phyloP scores from a whole-genome alignment of 2,329 filamentous ascomycete species.

The Cytospora schulzeri region DNA sequence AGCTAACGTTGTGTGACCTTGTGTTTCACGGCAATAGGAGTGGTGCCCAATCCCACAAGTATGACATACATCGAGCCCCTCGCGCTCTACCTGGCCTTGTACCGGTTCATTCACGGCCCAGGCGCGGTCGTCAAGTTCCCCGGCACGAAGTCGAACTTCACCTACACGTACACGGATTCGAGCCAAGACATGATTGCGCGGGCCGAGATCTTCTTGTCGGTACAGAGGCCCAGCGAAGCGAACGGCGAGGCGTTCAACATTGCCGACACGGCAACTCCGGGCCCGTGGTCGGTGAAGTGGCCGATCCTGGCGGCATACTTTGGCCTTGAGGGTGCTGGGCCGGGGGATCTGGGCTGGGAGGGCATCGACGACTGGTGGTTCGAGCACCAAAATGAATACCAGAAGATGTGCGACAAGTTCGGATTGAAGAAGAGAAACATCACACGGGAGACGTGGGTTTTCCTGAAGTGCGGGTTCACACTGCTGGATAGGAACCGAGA shows the following conservation, averaged over 20 bases:
- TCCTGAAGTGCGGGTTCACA: background rate
- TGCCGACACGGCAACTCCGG: background rate
- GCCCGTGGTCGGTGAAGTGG: background rate
- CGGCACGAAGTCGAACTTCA: background rate
- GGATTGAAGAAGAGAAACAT: background rate
- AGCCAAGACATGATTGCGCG: background rate
- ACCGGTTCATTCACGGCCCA: background rate
- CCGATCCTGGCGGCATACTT: background rate
- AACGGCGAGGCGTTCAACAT: background rate
- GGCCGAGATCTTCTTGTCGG: slow-evolving; percentile 3
- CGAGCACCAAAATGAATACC: background rate
- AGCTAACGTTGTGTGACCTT: background rate
- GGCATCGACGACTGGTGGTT: background rate
- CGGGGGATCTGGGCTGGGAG: background rate
- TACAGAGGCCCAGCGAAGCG: background rate
- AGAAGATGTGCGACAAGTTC: background rate
- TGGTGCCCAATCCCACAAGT: background rate
- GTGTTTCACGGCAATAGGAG: background rate
- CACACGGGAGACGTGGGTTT: background rate
- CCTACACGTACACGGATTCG: background rate
- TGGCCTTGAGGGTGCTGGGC: background rate
- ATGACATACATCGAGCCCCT: background rate
- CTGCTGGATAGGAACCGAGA: background rate
- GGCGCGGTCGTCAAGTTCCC: background rate
- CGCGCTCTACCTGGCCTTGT: background rate